phyloP scores from a whole-genome alignment of 2,329 filamentous ascomycete genomes.

The Beauveria rudraprayagi region DNA sequence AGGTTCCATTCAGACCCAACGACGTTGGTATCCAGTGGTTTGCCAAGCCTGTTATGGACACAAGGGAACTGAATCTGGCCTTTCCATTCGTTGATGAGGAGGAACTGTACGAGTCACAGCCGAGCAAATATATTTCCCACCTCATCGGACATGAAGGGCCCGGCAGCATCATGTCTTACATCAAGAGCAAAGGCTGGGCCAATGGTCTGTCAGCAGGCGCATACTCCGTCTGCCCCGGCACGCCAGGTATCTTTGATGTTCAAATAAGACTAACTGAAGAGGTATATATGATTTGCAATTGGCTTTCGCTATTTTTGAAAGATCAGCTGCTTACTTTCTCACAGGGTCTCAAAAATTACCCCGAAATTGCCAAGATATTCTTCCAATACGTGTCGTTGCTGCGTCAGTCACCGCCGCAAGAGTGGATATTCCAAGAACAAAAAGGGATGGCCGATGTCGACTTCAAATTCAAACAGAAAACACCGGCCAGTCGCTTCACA shows the following conservation, averaged over 20 bases:
- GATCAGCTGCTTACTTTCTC: constrained; percentile 4
- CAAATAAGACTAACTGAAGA: constrained; percentile 76
- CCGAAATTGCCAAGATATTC: constrained; percentile 71
- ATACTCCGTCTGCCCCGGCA: constrained; percentile 68
- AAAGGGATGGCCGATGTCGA: constrained; percentile 85
- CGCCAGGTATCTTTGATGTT: constrained; percentile 69
- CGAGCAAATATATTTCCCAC: constrained; percentile 79
- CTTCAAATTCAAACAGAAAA: constrained; percentile 93
- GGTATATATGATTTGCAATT: constrained; percentile 32
- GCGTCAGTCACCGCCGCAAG: constrained; percentile 67
- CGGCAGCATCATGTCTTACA: constrained; percentile 81
- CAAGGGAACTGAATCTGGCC: constrained; percentile 66
- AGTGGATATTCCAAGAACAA: constrained; percentile 93
- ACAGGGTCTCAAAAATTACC: constrained; percentile 66
- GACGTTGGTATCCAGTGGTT: constrained; percentile 63
- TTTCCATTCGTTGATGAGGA: constrained; percentile 87
- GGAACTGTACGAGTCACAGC: constrained; percentile 67
- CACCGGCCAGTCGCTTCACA: constrained; percentile 79
- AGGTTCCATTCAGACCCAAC: constrained; percentile 39
- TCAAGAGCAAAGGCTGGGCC: constrained; percentile 86
- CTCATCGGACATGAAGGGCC: constrained; percentile 88
- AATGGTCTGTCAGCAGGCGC: constrained; percentile 74
- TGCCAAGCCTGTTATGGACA: constrained; percentile 87
- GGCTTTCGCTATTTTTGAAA: background rate
- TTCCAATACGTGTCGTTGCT: constrained; percentile 91